These are phyloP conservation scores for Linnemannia zychae DNA, from an alignment of 192 early-diverging fungal genomes.

Conservation along the genomic window DNA sequence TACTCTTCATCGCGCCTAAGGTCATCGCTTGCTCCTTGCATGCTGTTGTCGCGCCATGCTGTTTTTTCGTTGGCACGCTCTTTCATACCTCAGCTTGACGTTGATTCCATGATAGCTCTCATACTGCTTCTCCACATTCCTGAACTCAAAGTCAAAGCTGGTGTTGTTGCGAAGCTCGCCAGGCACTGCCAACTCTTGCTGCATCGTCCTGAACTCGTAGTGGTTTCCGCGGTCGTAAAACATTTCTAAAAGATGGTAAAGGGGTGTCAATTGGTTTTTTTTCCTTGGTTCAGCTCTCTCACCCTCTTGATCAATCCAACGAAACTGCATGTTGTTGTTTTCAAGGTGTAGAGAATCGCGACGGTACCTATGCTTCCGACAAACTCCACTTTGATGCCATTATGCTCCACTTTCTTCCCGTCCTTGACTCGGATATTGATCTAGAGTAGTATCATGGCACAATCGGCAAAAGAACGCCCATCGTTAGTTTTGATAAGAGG, in stretches of 20 bases:
- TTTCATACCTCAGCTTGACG: constrained; percentile 87
- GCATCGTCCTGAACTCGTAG: constrained; percentile 93
- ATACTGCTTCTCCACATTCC: constrained; percentile 99
- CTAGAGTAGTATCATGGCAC: constrained; percentile 47
- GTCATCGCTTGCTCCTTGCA: no score
- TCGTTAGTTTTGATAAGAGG: neutral
- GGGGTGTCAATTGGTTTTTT: neutral
- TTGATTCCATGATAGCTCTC: constrained; percentile 99
- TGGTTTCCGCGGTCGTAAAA: constrained; percentile 97
- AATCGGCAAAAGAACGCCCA: neutral
- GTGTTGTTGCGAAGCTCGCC: constrained; percentile 88
- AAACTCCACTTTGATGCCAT: constrained; percentile 99
- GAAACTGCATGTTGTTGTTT: neutral
- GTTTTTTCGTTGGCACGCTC: neutral
- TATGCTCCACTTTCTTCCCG: constrained; percentile 96
- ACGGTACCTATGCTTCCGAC: constrained; percentile 91
- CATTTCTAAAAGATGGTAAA: constrained; percentile 72
- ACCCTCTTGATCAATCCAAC: neutral
- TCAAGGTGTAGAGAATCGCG: neutral
- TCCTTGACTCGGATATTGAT: constrained; percentile 83
- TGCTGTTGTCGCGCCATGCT: no score
- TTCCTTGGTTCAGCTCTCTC: neutral
- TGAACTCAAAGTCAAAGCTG: constrained; percentile 97
- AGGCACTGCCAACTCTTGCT: constrained; percentile 96
- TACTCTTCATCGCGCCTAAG: no score